Evolutionary conservation across 192 early-diverging fungal genomes (phyloP), one percentile per base, ranked within the genome.

Genomic region (Cladochytrium replicatum): DNA sequence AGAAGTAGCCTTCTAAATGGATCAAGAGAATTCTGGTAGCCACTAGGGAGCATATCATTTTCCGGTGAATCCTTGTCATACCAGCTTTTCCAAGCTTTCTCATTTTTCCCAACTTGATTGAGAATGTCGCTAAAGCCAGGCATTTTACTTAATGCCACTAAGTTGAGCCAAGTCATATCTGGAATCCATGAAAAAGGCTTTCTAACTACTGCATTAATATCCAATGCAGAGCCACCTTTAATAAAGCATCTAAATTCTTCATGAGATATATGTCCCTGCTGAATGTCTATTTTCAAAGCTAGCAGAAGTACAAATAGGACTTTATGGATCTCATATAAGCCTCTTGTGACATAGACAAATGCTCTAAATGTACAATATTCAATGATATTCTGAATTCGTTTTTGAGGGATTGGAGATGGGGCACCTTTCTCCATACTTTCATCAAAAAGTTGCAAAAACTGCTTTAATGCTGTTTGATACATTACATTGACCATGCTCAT

Each of bases 151-250:
- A 81, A 32, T 0, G 78, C 78, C 3, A 75, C 71, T 21, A 81
- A 46, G 46, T 81, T 81, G 25, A 81, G 60, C 78, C 78, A 81
- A 1, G 78, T 81, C 54, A 77, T 75, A 44, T 81, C 78, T 22
- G 73, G 76, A 57, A 81, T 80, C 78, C 78, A 81, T 55, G 71
- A 73, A 55, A 80, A 81, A 4, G 78, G 78, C 43, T 81, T 81
- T 58, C 80, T 81, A 28, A 66, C 72, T 2, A 81, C 78, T 6
- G 65, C 55, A 43, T 81, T 81, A 54, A 81, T 81, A 48, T 81
- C 78, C 40, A 81, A 47, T 29, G 78, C 78, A 6, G 76, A 75
- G 39, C 78, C 78, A 40, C 78, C 78, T 50, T 78, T 74, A 41
- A 81, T 77, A 7, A 81, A 47, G 51, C 67, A 76, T n/a, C 77